phyloP scores from a whole-genome alignment of 129 eudicot species.

The Oenanthe sinensis region DNA sequence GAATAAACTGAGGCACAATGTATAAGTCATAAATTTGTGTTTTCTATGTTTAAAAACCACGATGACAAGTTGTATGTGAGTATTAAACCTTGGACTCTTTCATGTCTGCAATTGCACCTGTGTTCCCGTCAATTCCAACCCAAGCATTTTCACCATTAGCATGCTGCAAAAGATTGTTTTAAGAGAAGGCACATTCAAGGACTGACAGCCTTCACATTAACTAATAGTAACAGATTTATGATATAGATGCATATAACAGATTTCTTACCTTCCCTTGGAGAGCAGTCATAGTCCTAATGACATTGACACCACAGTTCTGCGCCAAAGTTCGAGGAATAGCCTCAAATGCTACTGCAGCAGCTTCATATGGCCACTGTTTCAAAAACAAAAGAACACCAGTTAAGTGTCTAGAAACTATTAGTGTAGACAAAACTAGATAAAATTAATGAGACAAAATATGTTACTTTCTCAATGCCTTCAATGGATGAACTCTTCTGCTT shows the following conservation, averaged over 20 bases:
- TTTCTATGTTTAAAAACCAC: neutral
- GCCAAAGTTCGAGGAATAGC: constrained; percentile 52
- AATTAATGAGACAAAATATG: neutral
- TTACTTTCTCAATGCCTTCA: constrained; percentile 54
- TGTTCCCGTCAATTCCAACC: constrained; percentile 48
- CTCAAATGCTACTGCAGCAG: constrained; percentile 55
- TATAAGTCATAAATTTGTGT: neutral
- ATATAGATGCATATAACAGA: neutral
- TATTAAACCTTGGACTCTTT: constrained; percentile 34
- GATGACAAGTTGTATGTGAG: neutral
- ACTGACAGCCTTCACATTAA: no score
- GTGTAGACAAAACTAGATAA: neutral
- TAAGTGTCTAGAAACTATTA: neutral
- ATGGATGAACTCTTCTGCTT: constrained; percentile 51
- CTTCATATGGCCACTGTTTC: constrained; percentile 57
- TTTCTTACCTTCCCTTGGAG: constrained; percentile 32
- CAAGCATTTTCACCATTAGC: constrained; percentile 56
- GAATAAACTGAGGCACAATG: no score
- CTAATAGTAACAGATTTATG: no score
- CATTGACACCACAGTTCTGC: constrained; percentile 61
- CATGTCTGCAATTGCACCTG: constrained; percentile 52
- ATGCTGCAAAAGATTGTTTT: constrained; percentile 23
- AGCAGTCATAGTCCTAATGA: constrained; percentile 55
- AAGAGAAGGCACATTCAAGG: neutral
- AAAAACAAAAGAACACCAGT: neutral